Conservation (phyloP, 306 rosid genomes). For the Vigna reflexopilosa region DNA sequence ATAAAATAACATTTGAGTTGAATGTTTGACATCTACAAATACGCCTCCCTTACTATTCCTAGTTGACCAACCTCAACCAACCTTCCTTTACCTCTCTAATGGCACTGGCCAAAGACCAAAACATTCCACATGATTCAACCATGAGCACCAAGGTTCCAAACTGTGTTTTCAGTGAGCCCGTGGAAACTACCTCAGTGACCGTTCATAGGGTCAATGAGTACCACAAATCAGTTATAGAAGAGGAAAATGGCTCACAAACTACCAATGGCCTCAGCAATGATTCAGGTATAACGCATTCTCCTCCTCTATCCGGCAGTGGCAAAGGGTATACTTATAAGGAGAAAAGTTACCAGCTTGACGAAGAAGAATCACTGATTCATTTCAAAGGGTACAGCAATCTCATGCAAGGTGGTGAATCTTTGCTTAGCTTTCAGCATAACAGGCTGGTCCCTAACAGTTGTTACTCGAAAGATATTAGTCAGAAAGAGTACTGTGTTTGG, state of each 20-base stretch:
- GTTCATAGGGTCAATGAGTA: slow-evolving; percentile 24
- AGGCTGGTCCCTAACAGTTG: slow-evolving; percentile 12
- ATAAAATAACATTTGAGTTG: slow-evolving; percentile 19
- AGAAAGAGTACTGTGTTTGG: slow-evolving; percentile 49
- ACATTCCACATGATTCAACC: slow-evolving; percentile 49
- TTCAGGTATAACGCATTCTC: slow-evolving; percentile 44
- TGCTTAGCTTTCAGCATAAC: slow-evolving; percentile 72
- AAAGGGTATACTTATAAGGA: slow-evolving; percentile 42
- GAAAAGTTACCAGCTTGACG: slow-evolving; percentile 42
- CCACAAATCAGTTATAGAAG: slow-evolving; percentile 45
- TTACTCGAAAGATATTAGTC: slow-evolving; percentile 35
- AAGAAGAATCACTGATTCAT: slow-evolving; percentile 57
- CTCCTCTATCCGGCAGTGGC: slow-evolving; percentile 42
- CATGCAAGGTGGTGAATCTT: slow-evolving; percentile 49
- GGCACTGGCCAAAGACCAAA: slow-evolving; percentile 63
- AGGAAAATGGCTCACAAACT: slow-evolving; percentile 43
- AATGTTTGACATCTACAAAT: slow-evolving; percentile 59
- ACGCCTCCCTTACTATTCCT: slow-evolving; percentile 40
- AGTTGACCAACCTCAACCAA: slow-evolving; percentile 36
- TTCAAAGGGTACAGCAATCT: slow-evolving; percentile 53
- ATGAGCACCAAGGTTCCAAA: slow-evolving; percentile 44
- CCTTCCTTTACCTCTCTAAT: slow-evolving; percentile 43
- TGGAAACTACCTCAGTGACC: not conserved
- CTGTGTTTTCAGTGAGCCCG: slow-evolving; percentile 31
- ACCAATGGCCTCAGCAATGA: slow-evolving; percentile 46